These are phyloP conservation scores for Diaporthe citri DNA, from an alignment of 2,329 filamentous ascomycete species.

Conservation along the genomic window DNA sequence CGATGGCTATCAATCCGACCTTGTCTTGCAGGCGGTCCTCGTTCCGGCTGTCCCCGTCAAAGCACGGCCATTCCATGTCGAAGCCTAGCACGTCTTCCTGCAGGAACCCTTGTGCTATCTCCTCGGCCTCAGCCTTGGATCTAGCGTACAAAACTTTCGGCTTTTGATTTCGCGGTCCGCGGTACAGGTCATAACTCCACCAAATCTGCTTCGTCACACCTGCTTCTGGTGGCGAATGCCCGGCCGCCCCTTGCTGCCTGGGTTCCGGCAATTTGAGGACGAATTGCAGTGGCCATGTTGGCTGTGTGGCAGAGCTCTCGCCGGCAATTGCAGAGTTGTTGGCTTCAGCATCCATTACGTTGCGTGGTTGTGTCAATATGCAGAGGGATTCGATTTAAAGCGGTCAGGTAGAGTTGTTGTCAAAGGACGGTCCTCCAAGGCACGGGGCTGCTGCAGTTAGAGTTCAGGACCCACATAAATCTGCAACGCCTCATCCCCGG, in stretches of 20 bases:
- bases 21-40: conserved; percentile 20
- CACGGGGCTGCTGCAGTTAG: not conserved
- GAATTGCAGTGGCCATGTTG: conserved; percentile 23
- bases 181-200: conserved; percentile 26
- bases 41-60: not conserved
- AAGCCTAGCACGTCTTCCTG: not conserved
- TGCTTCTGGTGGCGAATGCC: not conserved
- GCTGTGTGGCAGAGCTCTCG: not conserved
- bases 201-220: not conserved
- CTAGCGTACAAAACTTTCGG: conserved; percentile 22
- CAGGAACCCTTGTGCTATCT: not conserved
- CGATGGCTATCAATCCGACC: conserved; percentile 22
- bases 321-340: not conserved
- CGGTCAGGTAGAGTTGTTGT: not conserved
- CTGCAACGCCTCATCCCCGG: not conserved
- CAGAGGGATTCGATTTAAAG: not conserved
- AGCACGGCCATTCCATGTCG: conserved; percentile 30
- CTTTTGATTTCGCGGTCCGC: conserved; percentile 7
- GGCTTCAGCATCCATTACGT: not conserved
- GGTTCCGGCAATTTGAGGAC: not conserved
- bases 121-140: not conserved
- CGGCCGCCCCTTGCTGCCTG: not conserved
- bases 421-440: not conserved
- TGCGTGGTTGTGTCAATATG: not conserved
- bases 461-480: not conserved